These are phyloP conservation scores for Aspergillus pseudoviridinutans DNA, from an alignment of 2,329 filamentous ascomycete species.

Conservation along the genomic window DNA sequence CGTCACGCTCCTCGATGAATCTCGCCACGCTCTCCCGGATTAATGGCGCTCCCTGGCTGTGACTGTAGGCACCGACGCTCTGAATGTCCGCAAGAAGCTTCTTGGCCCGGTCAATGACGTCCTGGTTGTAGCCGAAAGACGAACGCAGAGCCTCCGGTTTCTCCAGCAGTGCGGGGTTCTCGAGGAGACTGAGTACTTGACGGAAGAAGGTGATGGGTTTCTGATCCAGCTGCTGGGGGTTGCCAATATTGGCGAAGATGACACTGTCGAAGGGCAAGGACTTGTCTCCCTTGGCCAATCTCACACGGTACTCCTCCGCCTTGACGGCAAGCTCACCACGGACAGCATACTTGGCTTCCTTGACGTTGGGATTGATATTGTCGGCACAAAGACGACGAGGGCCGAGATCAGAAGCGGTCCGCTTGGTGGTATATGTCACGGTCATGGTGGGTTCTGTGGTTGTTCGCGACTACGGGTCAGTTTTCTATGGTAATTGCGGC, in stretches of 20 bases:
- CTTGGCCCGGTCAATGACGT: slow-evolving; percentile 80
- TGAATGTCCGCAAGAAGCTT: slow-evolving; percentile 77
- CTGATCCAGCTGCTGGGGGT: slow-evolving; percentile 97
- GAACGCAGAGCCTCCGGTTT: slow-evolving; percentile 74
- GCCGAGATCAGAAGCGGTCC: slow-evolving; percentile 45
- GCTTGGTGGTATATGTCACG: slow-evolving; percentile 23
- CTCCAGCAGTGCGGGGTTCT: slow-evolving; percentile 82
- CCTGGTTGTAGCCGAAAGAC: slow-evolving; percentile 77
- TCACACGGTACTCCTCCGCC: slow-evolving; percentile 83
- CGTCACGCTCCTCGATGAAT: slow-evolving; percentile 90
- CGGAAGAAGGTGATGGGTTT: slow-evolving; percentile 99
- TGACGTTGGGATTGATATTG: slow-evolving; percentile 90
- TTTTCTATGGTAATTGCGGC: neutral
- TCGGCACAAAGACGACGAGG: slow-evolving; percentile 61
- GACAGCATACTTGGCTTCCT: slow-evolving; percentile 89
- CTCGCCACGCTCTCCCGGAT: slow-evolving; percentile 87
- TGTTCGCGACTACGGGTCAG: slow-evolving; percentile 8
- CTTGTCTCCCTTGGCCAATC: slow-evolving; percentile 52
- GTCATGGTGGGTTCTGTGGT: slow-evolving; percentile 24
- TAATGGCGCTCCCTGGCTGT: slow-evolving; percentile 80
- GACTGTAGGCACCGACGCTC: slow-evolving; percentile 94
- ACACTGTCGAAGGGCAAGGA: slow-evolving; percentile 82
- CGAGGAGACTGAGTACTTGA: slow-evolving; percentile 86
- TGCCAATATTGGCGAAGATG: slow-evolving; percentile 97
- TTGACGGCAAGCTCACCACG: slow-evolving; percentile 92